A percentile compares a stretch with the other conserved stretches of the same genome.
phyloP scores from a whole-genome alignment of 2,329 filamentous ascomycete species.

The Sarocladium strictum region DNA sequence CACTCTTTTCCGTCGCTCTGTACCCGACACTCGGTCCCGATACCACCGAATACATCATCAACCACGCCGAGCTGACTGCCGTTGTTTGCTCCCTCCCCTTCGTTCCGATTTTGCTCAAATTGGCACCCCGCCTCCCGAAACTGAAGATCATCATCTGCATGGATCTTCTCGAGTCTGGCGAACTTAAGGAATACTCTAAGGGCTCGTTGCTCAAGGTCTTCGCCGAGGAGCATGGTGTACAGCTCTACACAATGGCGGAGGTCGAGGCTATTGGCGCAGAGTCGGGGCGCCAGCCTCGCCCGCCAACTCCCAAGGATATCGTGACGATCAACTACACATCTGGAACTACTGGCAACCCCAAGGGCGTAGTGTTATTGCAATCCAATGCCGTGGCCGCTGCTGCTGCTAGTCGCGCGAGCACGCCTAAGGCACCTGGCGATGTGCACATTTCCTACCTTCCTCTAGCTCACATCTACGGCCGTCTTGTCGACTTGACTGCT shows the following conservation, averaged over 20 bases:
- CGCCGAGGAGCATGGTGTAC: constrained; percentile 66
- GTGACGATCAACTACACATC: constrained; percentile 91
- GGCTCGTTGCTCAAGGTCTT: constrained; percentile 68
- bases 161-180: constrained; percentile 75
- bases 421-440: constrained; percentile 47
- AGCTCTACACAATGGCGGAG: constrained; percentile 71
- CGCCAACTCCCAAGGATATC: constrained; percentile 68
- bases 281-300: constrained; percentile 62
- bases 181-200: constrained; percentile 73
- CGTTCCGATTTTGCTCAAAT: constrained; percentile 73
- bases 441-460: constrained; percentile 82
- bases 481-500: constrained; percentile 71
- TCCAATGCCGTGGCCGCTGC: constrained; percentile 71
- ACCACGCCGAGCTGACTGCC: constrained; percentile 71
- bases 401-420: constrained; percentile 51
- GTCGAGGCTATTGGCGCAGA: constrained; percentile 76
- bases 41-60: constrained; percentile 91
- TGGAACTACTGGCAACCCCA: constrained; percentile 76
- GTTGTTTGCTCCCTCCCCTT: constrained; percentile 77
- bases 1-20: constrained; percentile 83
- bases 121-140: constrained; percentile 67
- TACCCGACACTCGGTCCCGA: constrained; percentile 95
- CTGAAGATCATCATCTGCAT: constrained; percentile 86
- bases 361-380: constrained; percentile 81
- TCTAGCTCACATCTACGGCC: constrained; percentile 88